Evolutionary conservation across 169 alveolate species (phyloP).

Genomic region (Cryptosporidium tyzzeri): DNA sequence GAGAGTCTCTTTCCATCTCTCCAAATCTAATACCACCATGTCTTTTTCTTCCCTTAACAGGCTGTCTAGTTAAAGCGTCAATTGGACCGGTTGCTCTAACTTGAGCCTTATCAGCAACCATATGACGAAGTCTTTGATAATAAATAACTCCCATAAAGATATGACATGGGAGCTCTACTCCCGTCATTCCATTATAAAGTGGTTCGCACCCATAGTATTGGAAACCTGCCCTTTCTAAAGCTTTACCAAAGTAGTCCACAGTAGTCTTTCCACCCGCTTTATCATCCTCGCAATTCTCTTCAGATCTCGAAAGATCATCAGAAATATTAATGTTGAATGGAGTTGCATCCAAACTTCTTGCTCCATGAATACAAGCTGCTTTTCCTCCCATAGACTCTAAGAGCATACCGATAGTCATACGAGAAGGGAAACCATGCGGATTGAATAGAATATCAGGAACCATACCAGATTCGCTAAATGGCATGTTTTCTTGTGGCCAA

Average conservation of each 20-base stretch:
- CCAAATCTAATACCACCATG: constrained; percentile 99
- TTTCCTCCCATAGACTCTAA: constrained; percentile 99
- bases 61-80: constrained; percentile 98
- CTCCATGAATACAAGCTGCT: constrained; percentile 96
- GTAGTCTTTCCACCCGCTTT: constrained; percentile 44
- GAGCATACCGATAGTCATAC: constrained; percentile 99
- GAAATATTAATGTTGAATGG: constrained; percentile 86
- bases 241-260: constrained; percentile 81
- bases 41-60: constrained; percentile 98
- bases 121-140: constrained; percentile 99
- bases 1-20: constrained; percentile 99
- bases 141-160: constrained; percentile 98
- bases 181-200: constrained; percentile 97
- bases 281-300: constrained; percentile 35
- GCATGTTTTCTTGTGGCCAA: constrained; percentile 99
- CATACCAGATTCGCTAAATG: constrained; percentile 98
- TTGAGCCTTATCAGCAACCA: constrained; percentile 97
- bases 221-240: constrained; percentile 66
- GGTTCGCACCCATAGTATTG: constrained; percentile 97
- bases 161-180: constrained; percentile 96
- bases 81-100: constrained; percentile 99
- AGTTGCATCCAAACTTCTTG: constrained; percentile 88
- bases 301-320: constrained; percentile 31
- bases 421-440: constrained; percentile 99
- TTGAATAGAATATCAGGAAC: constrained; percentile 99